Evolutionary conservation across 2,329 filamentous ascomycete genomes (phyloP).

Genomic region (Fonsecaea erecta): DNA sequence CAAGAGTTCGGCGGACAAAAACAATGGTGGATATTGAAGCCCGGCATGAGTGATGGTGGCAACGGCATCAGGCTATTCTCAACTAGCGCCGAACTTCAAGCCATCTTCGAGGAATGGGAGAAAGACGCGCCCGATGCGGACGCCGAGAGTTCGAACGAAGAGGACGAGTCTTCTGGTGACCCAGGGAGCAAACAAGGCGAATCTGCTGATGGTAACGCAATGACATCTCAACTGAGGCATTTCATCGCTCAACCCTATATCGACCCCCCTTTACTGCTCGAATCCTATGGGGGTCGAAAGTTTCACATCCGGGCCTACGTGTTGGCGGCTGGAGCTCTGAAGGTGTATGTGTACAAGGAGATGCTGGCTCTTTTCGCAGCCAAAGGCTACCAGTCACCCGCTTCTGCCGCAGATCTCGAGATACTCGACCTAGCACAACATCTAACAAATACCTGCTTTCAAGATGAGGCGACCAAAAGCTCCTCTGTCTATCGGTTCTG

Average conservation of each 20-base stretch:
- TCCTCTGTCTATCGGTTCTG: conserved; percentile 74
- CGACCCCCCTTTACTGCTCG: conserved; percentile 78
- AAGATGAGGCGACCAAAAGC: conserved; percentile 57
- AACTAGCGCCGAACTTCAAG: conserved; percentile 79
- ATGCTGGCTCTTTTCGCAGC: conserved; percentile 95
- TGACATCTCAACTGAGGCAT: conserved; percentile 88
- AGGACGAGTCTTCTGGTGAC: conserved; percentile 37
- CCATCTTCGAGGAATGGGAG: conserved; percentile 92
- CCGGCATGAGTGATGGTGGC: conserved; percentile 94
- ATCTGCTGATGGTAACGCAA: conserved; percentile 60
- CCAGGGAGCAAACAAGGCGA: conserved; percentile 42
- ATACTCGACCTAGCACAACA: conserved; percentile 70
- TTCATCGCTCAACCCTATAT: conserved; percentile 97
- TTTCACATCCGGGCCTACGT: conserved; percentile 96
- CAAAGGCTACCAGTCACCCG: conserved; percentile 70
- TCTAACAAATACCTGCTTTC: conserved; percentile 94
- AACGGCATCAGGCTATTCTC: conserved; percentile 91
- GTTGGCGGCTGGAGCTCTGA: conserved; percentile 75
- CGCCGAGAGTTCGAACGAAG: conserved; percentile 51
- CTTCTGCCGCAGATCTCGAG: conserved; percentile 44
- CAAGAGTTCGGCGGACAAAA: conserved; percentile 48
- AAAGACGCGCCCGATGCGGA: conserved; percentile 67
- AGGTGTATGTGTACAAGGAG: conserved; percentile 81
- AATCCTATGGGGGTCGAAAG: conserved; percentile 69
- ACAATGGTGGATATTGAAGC: conserved; percentile 98